Evolutionary conservation across 371 early-diverging fungal genomes (phyloP).

Genomic region (Mortierella sp.): DNA sequence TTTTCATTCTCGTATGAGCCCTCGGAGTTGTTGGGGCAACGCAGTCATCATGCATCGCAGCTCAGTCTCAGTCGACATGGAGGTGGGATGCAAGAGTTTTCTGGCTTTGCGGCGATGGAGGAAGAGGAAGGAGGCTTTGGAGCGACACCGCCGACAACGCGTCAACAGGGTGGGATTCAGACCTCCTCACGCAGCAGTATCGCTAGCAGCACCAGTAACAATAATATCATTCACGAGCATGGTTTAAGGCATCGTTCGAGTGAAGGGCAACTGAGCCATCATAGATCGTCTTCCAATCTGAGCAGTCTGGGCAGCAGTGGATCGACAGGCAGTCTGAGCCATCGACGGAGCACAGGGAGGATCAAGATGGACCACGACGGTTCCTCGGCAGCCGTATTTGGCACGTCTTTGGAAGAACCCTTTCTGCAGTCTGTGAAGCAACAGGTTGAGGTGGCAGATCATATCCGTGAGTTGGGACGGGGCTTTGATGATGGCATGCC

Average conservation of each 20-base stretch:
- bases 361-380: slow-evolving; percentile 14
- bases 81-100: slow-evolving; percentile 8
- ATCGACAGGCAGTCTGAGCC: slow-evolving; percentile 19
- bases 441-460: slow-evolving; percentile 12
- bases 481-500: slow-evolving; percentile 51
- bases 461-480: slow-evolving; percentile 16
- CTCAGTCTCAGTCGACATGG: slow-evolving; percentile 16
- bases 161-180: neutral
- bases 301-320: slow-evolving; percentile 28
- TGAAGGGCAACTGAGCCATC: slow-evolving; percentile 34
- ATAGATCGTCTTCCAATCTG: slow-evolving; percentile 18
- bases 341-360: slow-evolving; percentile 36
- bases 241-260: slow-evolving; percentile 32
- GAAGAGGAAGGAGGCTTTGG: slow-evolving; percentile 36
- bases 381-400: slow-evolving; percentile 10
- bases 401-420: slow-evolving; percentile 23
- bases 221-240: slow-evolving; percentile 6
- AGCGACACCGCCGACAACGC: slow-evolving; percentile 10
- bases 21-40: slow-evolving; percentile 34
- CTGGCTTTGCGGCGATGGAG: slow-evolving; percentile 27
- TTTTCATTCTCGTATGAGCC: slow-evolving; percentile 52
- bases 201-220: neutral
- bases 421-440: slow-evolving; percentile 16
- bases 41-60: slow-evolving; percentile 17
- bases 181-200: too few relatives aligned